Evolutionary conservation across 306 rosid species (phyloP), one percentile per base, ranked within the genome.

Genomic region (Quercus aquifolioides): DNA sequence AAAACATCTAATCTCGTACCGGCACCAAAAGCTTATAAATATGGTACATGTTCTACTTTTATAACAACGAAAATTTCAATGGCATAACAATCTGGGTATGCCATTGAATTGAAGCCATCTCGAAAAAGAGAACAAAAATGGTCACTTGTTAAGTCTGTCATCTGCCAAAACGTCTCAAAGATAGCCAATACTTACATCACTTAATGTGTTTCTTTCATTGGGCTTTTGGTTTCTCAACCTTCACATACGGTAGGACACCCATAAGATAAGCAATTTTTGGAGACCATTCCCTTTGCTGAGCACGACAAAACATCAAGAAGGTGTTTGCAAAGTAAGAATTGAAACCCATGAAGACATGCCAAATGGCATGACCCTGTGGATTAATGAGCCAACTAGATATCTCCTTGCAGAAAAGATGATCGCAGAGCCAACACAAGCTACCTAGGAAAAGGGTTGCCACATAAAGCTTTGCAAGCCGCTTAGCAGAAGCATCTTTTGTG

Each of bases 291-390:
- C 90, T 88, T 79, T 94, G 98, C 69, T 94, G 85, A 80, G 98
- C 97, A 56, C 97, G 93, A 77, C 98, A 94, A 80, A 90, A 94
- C 98, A 94, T 94, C 85, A 94, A 74, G 90, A 94, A 91, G 18
- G 97, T 89, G 90, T 94, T 90, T 43, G 97, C 98, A 55, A 83
- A 86, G 85, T 91, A 90, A 73, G 90, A 79, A 59, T 83, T 91
- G 74, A 91, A 78, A 60, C 94, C 97, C 94, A 91, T 88, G 85
- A 91, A 90, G 79, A 89, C 49, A 79, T 94, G 98, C 94, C 98
- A 94, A 76, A 87, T 62, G 71, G 98, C 98, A 86, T 94, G 98
- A 13, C 97, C 97, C 75, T 91, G 97, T 5, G 92, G 97, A 78
- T 94, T 91, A 68, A 91, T 9, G 1, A 77, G 84, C 89, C 89